Base-by-base conservation (phyloP, 495 filamentous ascomycete genomes). In the Podospora bellae-mahoneyi region DNA sequence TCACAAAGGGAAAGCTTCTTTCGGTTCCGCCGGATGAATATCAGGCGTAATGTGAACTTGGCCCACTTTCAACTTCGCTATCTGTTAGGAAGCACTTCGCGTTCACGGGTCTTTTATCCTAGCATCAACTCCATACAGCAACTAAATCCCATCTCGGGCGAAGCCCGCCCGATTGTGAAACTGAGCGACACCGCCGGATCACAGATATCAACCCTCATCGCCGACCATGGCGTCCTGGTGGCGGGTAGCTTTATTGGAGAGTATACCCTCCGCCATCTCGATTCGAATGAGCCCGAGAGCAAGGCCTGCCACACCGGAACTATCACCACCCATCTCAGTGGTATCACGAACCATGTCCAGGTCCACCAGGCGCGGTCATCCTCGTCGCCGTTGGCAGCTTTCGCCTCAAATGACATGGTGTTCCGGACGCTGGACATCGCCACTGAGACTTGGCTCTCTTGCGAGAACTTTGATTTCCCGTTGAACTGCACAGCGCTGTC, bases 31-130 rank as follows among this genome's bases (percentile, higher is more conserved):
- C 83, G 86, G 30, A 92, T 93, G 87, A 85, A 90, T 66, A 87
- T 90, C 3, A 78, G 81, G 48, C 84, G 85, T 30, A 84, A 87
- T 56, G 85, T 91, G 20, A 84, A 84, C 30, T 79, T 94, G 27
- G 81, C 90, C 48, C 94, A 97, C 77, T 97, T 96, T 72, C 94
- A 98, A 72, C 85, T 97, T 18, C 91, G 94, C 60, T 94, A 97
- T 75, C 78, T 95, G 1, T 83, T 98, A 67, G 89, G 89, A 2
- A 85, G 88, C 61, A 85, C 88, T 19, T 90, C 90, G 10, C 88
- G 89, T 56, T 90, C 90, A 60, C 88, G 92, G 60, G 80, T 91
- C 54, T 93, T 90, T 77, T 97, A 96, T 76, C 88, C 92, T 28
- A 83, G 83, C 28, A 80, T 82, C 66, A 85, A 83, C 19, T 84